Evolutionary conservation across 495 filamentous ascomycete genomes (phyloP), one percentile per base, ranked within the genome.

Genomic region (Lophiostoma macrostomum): DNA sequence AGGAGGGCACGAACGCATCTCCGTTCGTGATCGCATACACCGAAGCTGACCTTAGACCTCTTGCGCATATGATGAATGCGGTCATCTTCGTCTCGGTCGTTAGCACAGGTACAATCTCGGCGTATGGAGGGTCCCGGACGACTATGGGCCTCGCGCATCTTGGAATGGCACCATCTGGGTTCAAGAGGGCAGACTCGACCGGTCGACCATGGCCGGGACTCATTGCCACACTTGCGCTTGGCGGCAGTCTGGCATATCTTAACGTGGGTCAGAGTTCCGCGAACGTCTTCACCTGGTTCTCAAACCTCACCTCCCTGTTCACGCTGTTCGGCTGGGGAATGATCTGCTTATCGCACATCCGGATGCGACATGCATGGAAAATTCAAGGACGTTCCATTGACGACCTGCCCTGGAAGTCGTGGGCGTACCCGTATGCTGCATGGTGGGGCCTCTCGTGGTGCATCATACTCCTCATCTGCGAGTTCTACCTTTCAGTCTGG

Each of bases 291-390:
- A 47, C 35, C 55, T 63, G 60, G 63, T 39, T 64, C 30, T 57
- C 61, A 24, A 61, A 57, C 34, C 52, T 61, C 14, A 65, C 62
- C n/a, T 64, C 61, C 7, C 61, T 64, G 22, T 57, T 52, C 52
- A 61, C 57, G 10, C 47, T 64, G n/a, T 65, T 62, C 37, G 59
- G 58, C 20, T 66, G 61, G 61, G 61, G 53, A 34, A 55, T 66
- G 64, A 66, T 66, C 25, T 66, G 60, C 34, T 50, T 64, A 0
- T 54, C 57, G 16, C 64, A 66, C 43, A 66, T 66, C 50, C 64
- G 64, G 8, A 53, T 66, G 43, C 61, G 64, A 13, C 30, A 60
- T 38, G 27, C 64, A 4, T 66, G 61, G 64, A 54, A 54, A 28
- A 25, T 60, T 4, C 61, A 66, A 34, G 57, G 61, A 48, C 57